phyloP scores from a whole-genome alignment of 2,329 filamentous ascomycete genomes.

The Hirsutella rhossiliensis region DNA sequence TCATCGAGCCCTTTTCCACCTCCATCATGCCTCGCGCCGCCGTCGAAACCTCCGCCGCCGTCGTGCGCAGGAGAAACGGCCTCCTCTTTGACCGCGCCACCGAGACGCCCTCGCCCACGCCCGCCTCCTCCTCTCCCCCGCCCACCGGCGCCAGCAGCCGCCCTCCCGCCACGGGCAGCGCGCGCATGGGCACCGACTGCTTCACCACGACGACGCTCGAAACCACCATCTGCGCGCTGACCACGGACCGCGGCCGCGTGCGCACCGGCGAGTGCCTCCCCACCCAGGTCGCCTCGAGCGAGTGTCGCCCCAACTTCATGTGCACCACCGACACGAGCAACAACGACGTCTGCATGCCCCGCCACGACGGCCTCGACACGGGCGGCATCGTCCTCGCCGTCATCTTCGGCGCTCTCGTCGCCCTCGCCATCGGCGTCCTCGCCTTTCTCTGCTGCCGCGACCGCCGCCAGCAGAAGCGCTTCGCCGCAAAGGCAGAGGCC shows the following conservation, averaged over 20 bases:
- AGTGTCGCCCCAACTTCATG: slow-evolving; percentile 30
- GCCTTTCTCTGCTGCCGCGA: slow-evolving; percentile 41
- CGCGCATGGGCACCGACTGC: slow-evolving; percentile 16
- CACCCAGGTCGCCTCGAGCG: slow-evolving; percentile 19
- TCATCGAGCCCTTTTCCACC: neutral
- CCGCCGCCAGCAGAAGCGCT: slow-evolving; percentile 28
- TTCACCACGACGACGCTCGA: slow-evolving; percentile 21
- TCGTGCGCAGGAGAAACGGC: no score
- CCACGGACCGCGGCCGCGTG: slow-evolving; percentile 22
- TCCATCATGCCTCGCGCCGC: neutral
- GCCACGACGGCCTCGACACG: slow-evolving; percentile 25
- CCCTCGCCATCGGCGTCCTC: slow-evolving; percentile 25
- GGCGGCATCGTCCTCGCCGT: slow-evolving; percentile 35
- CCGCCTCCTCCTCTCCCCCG: neutral
- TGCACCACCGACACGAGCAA: slow-evolving; percentile 28
- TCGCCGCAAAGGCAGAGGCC: slow-evolving; percentile 34
- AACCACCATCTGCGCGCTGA: slow-evolving; percentile 26
- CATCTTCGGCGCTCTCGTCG: slow-evolving; percentile 30
- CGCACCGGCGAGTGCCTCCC: slow-evolving; percentile 26
- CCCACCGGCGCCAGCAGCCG: slow-evolving; percentile 7
- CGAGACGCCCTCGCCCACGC: no score
- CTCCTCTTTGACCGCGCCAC: no score
- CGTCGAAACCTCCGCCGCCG: neutral
- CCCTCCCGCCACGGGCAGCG: slow-evolving; percentile 6
- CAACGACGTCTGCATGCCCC: slow-evolving; percentile 27